Evolutionary conservation across 306 rosid species (phyloP).

Genomic region (Albizia julibrissin): DNA sequence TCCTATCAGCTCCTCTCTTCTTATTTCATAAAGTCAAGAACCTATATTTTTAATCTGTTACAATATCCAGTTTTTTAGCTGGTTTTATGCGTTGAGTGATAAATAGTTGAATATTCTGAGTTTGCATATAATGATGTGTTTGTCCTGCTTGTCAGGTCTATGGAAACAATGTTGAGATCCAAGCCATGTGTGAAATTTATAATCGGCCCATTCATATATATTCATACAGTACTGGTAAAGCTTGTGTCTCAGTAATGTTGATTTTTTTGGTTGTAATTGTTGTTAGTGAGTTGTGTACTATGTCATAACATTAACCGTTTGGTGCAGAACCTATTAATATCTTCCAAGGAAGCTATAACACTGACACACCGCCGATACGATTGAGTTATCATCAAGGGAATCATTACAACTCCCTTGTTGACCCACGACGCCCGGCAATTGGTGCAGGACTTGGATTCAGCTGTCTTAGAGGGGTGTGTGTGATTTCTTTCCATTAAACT

Average conservation of each 20-base stretch:
- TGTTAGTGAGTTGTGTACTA: constrained; percentile 5
- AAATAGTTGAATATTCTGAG: not conserved
- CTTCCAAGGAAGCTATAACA: constrained; percentile 80
- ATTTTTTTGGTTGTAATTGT: not conserved
- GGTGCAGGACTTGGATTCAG: constrained; percentile 98
- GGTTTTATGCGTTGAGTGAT: not conserved
- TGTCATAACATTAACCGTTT: constrained; percentile 24
- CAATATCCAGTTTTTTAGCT: not conserved
- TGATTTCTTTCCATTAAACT: not conserved
- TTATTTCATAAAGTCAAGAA: not conserved
- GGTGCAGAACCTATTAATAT: constrained; percentile 92
- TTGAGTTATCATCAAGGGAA: constrained; percentile 92
- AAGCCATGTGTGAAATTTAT: constrained; percentile 92
- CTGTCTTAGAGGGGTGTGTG: constrained; percentile 75
- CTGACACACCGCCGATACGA: constrained; percentile 90
- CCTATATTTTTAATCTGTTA: not conserved
- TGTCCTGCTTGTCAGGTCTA: constrained; percentile 68
- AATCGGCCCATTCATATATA: constrained; percentile 96
- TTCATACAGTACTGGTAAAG: constrained; percentile 74
- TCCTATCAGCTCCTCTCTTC: too few species aligned
- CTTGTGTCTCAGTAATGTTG: constrained; percentile 3
- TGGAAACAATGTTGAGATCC: constrained; percentile 95
- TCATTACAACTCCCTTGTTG: constrained; percentile 97
- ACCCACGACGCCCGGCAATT: constrained; percentile 73
- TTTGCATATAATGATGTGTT: constrained; percentile 6